A percentile compares a stretch with the other conserved stretches of the same genome.
These are phyloP conservation scores for Phytophthora nicotianae DNA, from an alignment of 352 stramenopile genomes.

Conservation along the genomic window DNA sequence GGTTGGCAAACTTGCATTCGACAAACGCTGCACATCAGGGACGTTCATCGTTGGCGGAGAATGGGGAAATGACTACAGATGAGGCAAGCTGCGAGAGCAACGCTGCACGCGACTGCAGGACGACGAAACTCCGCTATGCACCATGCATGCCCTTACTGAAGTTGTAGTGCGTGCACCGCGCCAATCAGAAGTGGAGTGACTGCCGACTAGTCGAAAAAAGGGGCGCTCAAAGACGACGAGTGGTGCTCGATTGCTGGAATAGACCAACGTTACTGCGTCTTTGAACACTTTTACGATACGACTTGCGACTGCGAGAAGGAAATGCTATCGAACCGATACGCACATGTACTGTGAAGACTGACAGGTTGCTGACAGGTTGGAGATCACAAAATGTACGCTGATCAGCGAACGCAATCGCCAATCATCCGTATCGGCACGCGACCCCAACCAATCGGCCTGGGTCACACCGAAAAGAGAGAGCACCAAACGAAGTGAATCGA, in stretches of 20 bases:
- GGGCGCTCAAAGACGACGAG: not conserved
- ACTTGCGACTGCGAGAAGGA: not conserved
- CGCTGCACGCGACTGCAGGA: not conserved
- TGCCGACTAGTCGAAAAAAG: slow-evolving; percentile 7
- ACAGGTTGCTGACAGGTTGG: no score
- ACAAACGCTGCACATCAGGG: slow-evolving; percentile 21
- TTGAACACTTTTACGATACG: no score
- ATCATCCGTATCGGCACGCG: no score
- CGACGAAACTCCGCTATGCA: not conserved
- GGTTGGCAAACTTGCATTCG: slow-evolving; percentile 17
- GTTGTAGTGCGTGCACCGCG: slow-evolving; percentile 23
- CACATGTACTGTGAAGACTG: no score
- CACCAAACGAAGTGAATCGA: not conserved
- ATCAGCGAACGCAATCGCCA: not conserved
- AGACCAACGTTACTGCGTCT: no score
- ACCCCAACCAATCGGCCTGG: not conserved
- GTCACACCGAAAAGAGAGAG: not conserved
- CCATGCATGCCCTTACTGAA: not conserved
- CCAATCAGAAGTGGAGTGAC: slow-evolving; percentile 19
- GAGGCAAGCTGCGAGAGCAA: not conserved
- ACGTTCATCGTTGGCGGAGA: slow-evolving; percentile 13
- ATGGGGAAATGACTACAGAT: slow-evolving; percentile 17
- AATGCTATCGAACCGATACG: not conserved
- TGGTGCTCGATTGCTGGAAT: not conserved
- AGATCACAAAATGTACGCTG: not conserved